Percentiles rank a stretch among this genome's conserved stretches.
Conservation (phyloP, 192 early-diverging fungal genomes). For the Tieghemiomyces parasiticus region DNA sequence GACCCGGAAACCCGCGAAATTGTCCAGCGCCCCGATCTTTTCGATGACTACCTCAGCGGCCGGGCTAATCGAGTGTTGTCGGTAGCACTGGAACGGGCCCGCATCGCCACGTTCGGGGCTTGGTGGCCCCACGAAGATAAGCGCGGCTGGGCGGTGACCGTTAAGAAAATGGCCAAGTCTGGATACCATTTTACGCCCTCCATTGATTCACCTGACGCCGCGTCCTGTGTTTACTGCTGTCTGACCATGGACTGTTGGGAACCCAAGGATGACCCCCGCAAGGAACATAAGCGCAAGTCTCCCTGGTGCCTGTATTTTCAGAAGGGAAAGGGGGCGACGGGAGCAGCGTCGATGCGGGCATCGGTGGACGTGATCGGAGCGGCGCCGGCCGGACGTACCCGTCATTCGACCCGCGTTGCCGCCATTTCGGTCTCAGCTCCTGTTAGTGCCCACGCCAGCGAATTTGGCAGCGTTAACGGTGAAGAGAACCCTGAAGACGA, state of each 20-base stretch:
- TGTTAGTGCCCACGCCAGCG: neutral
- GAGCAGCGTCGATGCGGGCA: too few relatives aligned
- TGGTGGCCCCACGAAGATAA: conserved; percentile 25
- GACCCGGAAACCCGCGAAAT: neutral
- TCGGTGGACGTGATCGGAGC: neutral
- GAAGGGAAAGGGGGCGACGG: too few relatives aligned
- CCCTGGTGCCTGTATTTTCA: conserved; percentile 28
- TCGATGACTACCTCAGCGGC: conserved; percentile 2
- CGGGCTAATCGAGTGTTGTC: neutral
- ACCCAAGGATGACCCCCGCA: conserved; percentile 25
- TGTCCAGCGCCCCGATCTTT: neutral
- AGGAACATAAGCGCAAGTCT: conserved; percentile 22
- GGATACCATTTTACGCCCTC: conserved; percentile 31
- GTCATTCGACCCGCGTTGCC: neutral
- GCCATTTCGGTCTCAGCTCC: neutral
- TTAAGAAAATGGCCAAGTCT: conserved; percentile 24
- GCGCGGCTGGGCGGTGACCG: conserved; percentile 22
- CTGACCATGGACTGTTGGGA: conserved; percentile 31
- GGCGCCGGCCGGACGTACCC: neutral
- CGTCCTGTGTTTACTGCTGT: conserved; percentile 27
- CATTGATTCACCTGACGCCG: conserved; percentile 21
- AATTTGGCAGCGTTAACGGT: neutral
- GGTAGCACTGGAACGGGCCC: neutral
- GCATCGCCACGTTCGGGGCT: neutral
- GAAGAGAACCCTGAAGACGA: neutral